Evolutionary conservation across 1,284 basidiomycete species (phyloP).

Genomic region (Apiotrichum akiyoshidainum): DNA sequence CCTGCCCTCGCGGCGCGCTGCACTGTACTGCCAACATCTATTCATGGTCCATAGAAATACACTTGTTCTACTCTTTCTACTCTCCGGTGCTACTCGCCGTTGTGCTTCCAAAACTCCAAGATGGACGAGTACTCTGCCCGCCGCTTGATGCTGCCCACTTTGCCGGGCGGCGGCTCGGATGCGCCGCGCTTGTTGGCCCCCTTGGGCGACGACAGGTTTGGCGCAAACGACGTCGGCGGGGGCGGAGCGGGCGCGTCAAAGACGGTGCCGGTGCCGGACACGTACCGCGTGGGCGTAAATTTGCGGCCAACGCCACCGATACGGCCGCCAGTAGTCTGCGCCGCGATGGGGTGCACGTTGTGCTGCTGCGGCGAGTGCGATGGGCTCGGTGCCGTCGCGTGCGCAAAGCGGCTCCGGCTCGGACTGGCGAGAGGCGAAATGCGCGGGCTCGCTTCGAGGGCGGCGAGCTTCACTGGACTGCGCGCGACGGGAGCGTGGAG

Average conservation of each 20-base stretch:
- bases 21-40: too few species aligned
- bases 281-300: slow-evolving; percentile 1
- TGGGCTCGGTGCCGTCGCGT: too few species aligned
- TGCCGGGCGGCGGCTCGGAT: slow-evolving; percentile 1
- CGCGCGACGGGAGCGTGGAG: not conserved
- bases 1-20: too few species aligned
- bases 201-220: not conserved
- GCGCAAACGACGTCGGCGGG: not conserved
- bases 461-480: too few species aligned
- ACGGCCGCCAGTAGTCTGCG: not conserved
- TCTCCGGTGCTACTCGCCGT: not conserved
- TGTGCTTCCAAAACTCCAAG: slow-evolving; percentile 5
- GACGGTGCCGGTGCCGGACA: not conserved
- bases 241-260: not conserved
- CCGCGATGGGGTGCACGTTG: not conserved
- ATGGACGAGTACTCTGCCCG: slow-evolving; percentile 3
- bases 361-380: not conserved
- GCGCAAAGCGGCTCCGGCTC: not conserved
- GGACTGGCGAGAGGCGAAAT: too few species aligned
- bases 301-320: too few species aligned
- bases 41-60: not conserved
- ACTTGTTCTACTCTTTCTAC: not conserved
- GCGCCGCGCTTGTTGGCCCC: not conserved
- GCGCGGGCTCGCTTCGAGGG: too few species aligned
- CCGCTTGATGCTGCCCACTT: not conserved